phyloP scores from a whole-genome alignment of 768 basidiomycete genomes.

The Kwoniella sp. region DNA sequence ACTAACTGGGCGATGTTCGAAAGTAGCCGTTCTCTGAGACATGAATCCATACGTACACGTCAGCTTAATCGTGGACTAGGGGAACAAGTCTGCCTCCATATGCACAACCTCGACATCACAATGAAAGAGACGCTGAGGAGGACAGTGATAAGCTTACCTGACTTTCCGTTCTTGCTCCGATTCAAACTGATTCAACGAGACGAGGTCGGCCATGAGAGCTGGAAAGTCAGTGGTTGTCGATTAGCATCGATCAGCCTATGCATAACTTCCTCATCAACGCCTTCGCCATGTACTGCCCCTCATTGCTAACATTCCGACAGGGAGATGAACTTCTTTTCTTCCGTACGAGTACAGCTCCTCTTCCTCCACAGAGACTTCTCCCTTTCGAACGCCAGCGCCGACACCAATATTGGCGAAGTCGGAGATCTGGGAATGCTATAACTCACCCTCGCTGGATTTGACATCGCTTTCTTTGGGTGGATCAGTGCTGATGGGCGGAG shows the following conservation, averaged over 20 bases:
- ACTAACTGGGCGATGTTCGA: slow-evolving; percentile 85
- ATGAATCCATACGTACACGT: not conserved
- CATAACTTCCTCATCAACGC: not conserved
- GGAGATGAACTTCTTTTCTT: not conserved
- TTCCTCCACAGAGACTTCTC: not conserved
- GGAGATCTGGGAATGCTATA: not conserved
- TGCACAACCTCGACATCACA: not conserved
- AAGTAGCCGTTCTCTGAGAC: slow-evolving; percentile 81
- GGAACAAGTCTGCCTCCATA: not conserved
- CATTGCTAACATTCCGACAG: too few relatives aligned
- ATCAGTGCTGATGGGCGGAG: slow-evolving; percentile 54
- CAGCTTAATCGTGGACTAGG: slow-evolving; percentile 1
- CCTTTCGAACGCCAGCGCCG: too few relatives aligned
- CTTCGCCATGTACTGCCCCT: too few relatives aligned
- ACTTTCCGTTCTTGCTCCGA: slow-evolving; percentile 81
- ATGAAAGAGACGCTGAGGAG: slow-evolving; percentile 5
- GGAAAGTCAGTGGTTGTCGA: not conserved
- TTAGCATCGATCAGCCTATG: not conserved
- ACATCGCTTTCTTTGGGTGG: slow-evolving; percentile 49
- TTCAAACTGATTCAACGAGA: slow-evolving; percentile 83
- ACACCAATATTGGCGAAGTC: too few relatives aligned
- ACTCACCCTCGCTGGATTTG: slow-evolving; percentile 49
- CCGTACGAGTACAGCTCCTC: not conserved
- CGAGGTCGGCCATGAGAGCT: slow-evolving; percentile 85
- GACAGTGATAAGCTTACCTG: slow-evolving; percentile 70